A percentile compares a stretch with the other conserved stretches of the same genome.
Evolutionary conservation across 2,329 filamentous ascomycete genomes (phyloP).

Genomic region (Pezicula carpinea): DNA sequence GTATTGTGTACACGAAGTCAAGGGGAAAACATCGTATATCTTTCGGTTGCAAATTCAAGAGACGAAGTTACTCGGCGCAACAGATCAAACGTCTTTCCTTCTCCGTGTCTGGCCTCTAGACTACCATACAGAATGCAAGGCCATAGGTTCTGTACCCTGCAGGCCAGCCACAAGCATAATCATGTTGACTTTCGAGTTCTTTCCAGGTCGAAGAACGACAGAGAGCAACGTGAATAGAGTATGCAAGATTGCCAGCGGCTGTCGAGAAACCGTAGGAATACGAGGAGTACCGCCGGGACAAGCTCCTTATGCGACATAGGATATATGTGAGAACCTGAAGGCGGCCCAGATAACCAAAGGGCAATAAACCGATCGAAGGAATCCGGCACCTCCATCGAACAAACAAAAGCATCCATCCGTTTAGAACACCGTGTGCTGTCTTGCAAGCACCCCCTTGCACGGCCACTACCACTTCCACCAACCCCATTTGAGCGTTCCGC

Average conservation of each 20-base stretch:
- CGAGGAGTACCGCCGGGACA: conserved; percentile 21
- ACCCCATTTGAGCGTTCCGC: conserved; percentile 10
- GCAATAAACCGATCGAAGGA: conserved; percentile 20
- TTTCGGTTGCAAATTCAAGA: conserved; percentile 11
- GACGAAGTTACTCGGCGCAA: conserved; percentile 17
- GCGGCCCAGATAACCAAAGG: conserved; percentile 21
- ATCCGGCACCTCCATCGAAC: conserved; percentile 21
- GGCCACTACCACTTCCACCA: conserved; percentile 16
- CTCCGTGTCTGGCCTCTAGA: conserved; percentile 16
- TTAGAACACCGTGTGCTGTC: conserved; percentile 21
- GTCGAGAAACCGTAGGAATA: conserved; percentile 20
- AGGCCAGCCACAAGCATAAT: conserved; percentile 25
- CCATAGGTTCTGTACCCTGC: conserved; percentile 16
- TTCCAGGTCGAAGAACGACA: conserved; percentile 8
- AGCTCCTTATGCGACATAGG: conserved; percentile 17
- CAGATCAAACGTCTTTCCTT: conserved; percentile 27
- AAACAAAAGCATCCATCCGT: conserved; percentile 22
- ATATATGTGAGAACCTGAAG: conserved; percentile 10
- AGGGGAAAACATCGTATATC: conserved; percentile 4
- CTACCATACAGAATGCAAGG: conserved; percentile 19
- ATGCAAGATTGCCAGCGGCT: conserved; percentile 26
- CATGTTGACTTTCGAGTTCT: conserved; percentile 14
- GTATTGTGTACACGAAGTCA: conserved; percentile 14
- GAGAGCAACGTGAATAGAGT: conserved; percentile 15
- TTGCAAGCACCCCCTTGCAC: conserved; percentile 14